These are phyloP conservation scores for Colletotrichum navitas DNA, from an alignment of 2,329 filamentous ascomycete species.

Conservation along the genomic window DNA sequence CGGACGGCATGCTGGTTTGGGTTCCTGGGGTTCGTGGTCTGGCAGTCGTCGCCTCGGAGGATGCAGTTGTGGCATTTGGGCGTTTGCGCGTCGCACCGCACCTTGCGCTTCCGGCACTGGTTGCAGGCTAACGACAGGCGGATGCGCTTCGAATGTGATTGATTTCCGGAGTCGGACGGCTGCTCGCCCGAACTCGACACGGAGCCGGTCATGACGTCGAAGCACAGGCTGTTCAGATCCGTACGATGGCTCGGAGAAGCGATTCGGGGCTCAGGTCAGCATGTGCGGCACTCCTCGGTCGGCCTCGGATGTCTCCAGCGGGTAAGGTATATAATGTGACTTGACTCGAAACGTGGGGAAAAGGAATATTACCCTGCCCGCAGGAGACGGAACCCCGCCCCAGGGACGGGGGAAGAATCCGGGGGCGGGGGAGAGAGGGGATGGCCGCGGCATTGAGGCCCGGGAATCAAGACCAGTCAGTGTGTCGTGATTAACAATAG, in stretches of 20 bases:
- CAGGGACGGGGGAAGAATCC: conserved; percentile 5
- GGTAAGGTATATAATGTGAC: conserved; percentile 29
- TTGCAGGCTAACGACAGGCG: conserved; percentile 46
- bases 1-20: conserved; percentile 42
- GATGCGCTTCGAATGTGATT: conserved; percentile 40
- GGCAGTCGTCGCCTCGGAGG: conserved; percentile 44
- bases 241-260: conserved; percentile 5
- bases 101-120: conserved; percentile 48
- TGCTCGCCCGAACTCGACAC: conserved; percentile 25
- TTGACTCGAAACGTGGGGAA: conserved; percentile 17
- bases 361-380: neutral
- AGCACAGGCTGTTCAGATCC: conserved; percentile 6
- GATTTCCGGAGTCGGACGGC: conserved; percentile 1
- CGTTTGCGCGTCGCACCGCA: conserved; percentile 47
- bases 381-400: conserved; percentile 16
- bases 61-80: conserved; percentile 51
- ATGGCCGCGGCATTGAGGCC: conserved; percentile 15
- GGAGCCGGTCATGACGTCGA: conserved; percentile 17
- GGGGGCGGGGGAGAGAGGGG: conserved; percentile 11
- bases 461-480: conserved; percentile 20
- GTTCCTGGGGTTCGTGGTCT: conserved; percentile 46
- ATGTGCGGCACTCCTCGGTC: conserved; percentile 18
- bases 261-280: conserved; percentile 3
- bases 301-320: conserved; percentile 13
- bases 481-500: conserved; percentile 11